Percentiles rank a stretch among this genome's conserved stretches.
These are phyloP conservation scores for Diddensiella caesifluorescens DNA, from an alignment of 805 yeast species.

Conservation along the genomic window DNA sequence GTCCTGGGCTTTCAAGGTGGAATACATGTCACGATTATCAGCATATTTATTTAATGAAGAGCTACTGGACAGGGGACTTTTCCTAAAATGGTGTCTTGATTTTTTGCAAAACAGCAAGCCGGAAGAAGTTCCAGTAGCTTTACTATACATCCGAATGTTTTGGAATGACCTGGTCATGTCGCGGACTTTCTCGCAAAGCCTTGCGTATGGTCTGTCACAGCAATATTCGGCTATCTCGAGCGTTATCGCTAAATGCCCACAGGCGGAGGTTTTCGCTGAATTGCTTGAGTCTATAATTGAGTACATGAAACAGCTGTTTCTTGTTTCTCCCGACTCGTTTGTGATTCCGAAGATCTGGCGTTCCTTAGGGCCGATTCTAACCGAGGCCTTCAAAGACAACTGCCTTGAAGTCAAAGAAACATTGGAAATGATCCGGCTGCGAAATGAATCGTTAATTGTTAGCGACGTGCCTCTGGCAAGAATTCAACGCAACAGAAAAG, in stretches of 20 bases:
- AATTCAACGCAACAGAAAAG: conserved; percentile 16
- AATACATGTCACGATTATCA: conserved; percentile 54
- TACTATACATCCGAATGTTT: conserved; percentile 56
- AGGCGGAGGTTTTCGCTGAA: conserved; percentile 15
- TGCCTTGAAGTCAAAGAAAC: conserved; percentile 12
- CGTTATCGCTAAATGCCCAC: conserved; percentile 10
- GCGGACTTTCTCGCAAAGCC: conserved; percentile 57
- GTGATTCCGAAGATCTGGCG: conserved; percentile 32
- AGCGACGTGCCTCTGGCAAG: conserved; percentile 22
- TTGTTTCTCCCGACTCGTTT: conserved; percentile 27
- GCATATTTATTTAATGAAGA: conserved; percentile 65
- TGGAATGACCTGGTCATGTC: conserved; percentile 61
- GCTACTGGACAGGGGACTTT: conserved; percentile 55
- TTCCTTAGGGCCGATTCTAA: conserved; percentile 24
- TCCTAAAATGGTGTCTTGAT: conserved; percentile 59
- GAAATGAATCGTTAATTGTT: conserved; percentile 24
- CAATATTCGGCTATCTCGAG: conserved; percentile 28
- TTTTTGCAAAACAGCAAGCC: conserved; percentile 40
- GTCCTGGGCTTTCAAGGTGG: conserved; percentile 46
- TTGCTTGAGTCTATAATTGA: conserved; percentile 24
- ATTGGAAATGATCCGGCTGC: conserved; percentile 17
- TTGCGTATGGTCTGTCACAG: conserved; percentile 55
- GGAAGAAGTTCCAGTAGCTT: conserved; percentile 42
- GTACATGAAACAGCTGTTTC: conserved; percentile 21
- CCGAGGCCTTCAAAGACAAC: conserved; percentile 21